Evolutionary conservation across 2,329 filamentous ascomycete species (phyloP).

Genomic region (Bipolaris victoriae): DNA sequence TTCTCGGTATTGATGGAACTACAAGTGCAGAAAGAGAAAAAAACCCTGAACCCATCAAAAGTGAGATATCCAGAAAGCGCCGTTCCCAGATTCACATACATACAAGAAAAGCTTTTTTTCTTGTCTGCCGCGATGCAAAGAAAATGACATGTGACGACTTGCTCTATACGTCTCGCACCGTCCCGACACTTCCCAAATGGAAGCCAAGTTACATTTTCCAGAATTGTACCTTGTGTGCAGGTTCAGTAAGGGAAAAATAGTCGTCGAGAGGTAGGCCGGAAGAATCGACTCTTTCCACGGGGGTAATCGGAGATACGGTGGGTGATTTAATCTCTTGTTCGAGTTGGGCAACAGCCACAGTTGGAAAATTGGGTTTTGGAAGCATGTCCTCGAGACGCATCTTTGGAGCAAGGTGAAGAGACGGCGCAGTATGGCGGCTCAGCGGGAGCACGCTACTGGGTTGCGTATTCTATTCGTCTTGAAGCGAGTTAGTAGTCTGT

Average conservation of each 20-base stretch:
- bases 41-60: neutral
- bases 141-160: neutral
- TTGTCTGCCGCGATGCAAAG: neutral
- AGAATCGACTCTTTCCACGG: neutral
- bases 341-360: neutral
- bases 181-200: too few species aligned
- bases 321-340: neutral
- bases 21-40: neutral
- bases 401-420: neutral
- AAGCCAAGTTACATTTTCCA: neutral
- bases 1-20: neutral
- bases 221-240: too few species aligned
- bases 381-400: neutral
- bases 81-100: neutral
- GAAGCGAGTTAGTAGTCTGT: constrained; percentile 8
- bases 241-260: too few species aligned
- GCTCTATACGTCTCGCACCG: too few species aligned
- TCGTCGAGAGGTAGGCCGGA: neutral
- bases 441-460: neutral
- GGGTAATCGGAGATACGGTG: neutral
- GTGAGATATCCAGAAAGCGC: neutral
- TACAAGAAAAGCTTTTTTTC: neutral
- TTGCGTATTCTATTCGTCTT: constrained; percentile 13
- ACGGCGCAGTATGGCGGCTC: neutral
- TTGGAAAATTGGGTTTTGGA: neutral